These are phyloP conservation scores for Plasmodium blacklocki DNA, from an alignment of 169 alveolate genomes.

Conservation along the genomic window DNA sequence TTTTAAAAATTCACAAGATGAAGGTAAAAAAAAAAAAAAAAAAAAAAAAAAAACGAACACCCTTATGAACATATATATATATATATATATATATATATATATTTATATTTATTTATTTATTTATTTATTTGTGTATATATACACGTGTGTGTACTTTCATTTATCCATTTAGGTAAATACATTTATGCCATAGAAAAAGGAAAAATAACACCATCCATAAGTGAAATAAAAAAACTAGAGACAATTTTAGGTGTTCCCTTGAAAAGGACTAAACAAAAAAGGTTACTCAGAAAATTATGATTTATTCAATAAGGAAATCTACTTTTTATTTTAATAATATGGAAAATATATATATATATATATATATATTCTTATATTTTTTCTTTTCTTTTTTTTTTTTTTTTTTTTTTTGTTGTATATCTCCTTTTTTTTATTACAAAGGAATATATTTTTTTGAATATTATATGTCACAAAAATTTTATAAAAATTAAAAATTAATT, in stretches of 20 bases:
- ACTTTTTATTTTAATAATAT: too few relatives aligned
- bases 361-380: neutral
- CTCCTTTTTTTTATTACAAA: neutral
- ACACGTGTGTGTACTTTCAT: neutral
- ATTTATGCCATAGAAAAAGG: constrained; percentile 65
- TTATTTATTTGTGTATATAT: neutral
- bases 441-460: too few relatives aligned
- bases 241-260: constrained; percentile 62
- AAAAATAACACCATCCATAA: constrained; percentile 40
- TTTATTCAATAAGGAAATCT: too few relatives aligned
- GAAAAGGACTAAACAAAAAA: constrained; percentile 45
- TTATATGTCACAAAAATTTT: too few relatives aligned
- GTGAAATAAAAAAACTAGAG: constrained; percentile 40
- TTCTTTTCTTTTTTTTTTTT: neutral
- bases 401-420: neutral
- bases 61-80: neutral
- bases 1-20: constrained; percentile 41
- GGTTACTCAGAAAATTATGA: constrained; percentile 43
- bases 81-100: neutral
- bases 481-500: too few relatives aligned
- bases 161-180: constrained; percentile 27
- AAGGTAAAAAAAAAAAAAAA: constrained; percentile 24
- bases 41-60: neutral
- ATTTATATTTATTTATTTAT: neutral
- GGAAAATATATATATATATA: too few relatives aligned